phyloP scores from a whole-genome alignment of 2,329 filamentous ascomycete species.

The Phialophora macrospora region DNA sequence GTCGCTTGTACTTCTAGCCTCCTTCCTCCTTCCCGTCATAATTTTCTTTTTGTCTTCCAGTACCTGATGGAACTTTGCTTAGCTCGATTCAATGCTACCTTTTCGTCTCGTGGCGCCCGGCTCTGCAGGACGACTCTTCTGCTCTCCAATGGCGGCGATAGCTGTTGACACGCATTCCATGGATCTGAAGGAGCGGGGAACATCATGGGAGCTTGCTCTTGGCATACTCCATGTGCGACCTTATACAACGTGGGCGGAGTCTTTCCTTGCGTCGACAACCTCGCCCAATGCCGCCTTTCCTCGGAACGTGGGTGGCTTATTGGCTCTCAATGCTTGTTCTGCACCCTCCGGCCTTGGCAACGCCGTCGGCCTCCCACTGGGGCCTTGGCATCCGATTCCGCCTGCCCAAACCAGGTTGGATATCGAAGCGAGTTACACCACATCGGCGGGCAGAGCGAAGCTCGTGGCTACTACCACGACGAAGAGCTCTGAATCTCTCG shows the following conservation, averaged over 20 bases:
- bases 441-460: constrained; percentile 15
- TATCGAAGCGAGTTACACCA: constrained; percentile 5
- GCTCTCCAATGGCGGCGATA: constrained; percentile 14
- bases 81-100: neutral
- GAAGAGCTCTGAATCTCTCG: neutral
- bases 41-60: neutral
- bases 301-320: constrained; percentile 30
- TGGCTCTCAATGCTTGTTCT: constrained; percentile 23
- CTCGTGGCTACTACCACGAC: constrained; percentile 20
- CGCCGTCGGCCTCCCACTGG: neutral
- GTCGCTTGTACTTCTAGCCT: neutral
- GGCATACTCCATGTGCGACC: constrained; percentile 7
- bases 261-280: neutral
- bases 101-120: neutral
- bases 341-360: constrained; percentile 18
- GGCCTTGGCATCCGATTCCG: constrained; percentile 12
- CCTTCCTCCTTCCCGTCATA: neutral
- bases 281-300: neutral
- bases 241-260: neutral
- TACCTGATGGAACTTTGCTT: neutral
- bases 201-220: constrained; percentile 5
- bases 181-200: constrained; percentile 1
- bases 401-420: constrained; percentile 23
- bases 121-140: neutral
- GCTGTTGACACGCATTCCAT: constrained; percentile 8